A percentile compares a stretch with the other conserved stretches of the same genome.
phyloP scores from a whole-genome alignment of 805 yeast species.

The Saturnispora mendoncae region DNA sequence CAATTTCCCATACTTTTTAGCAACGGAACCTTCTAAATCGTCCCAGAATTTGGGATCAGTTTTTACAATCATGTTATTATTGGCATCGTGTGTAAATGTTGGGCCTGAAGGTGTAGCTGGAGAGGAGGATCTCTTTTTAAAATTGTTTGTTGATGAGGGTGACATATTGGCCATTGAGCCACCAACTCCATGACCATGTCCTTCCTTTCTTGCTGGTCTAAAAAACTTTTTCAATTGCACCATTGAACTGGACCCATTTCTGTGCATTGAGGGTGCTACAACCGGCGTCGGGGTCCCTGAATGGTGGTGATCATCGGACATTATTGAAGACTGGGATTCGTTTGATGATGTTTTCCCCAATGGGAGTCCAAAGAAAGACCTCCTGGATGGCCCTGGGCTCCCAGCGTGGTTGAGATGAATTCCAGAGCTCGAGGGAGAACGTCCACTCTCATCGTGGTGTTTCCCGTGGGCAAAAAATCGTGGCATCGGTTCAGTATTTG shows the following conservation, averaged over 20 bases:
- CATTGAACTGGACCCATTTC: constrained; percentile 36
- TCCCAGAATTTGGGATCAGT: constrained; percentile 33
- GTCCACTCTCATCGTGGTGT: constrained; percentile 7
- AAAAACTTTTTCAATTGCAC: constrained; percentile 65
- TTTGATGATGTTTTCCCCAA: constrained; percentile 25
- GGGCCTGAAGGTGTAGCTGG: constrained; percentile 23
- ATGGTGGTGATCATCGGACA: constrained; percentile 7
- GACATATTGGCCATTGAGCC: constrained; percentile 5
- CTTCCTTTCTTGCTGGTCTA: constrained; percentile 40
- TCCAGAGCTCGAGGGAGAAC: constrained; percentile 15
- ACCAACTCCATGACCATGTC: constrained; percentile 12
- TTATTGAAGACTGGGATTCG: constrained; percentile 20
- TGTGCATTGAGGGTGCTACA: constrained; percentile 11
- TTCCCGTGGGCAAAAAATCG: constrained; percentile 13
- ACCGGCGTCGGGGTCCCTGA: constrained; percentile 5
- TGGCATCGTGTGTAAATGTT: constrained; percentile 32
- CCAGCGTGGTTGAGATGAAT: constrained; percentile 10
- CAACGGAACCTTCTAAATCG: constrained; percentile 44
- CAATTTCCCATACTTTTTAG: constrained; percentile 59
- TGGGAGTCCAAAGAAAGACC: constrained; percentile 25
- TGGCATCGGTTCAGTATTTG: constrained; percentile 2
- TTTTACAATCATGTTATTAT: constrained; percentile 33
- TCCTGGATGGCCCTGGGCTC: constrained; percentile 18
- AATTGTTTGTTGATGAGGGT: constrained; percentile 7
- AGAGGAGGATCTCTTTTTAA: constrained; percentile 11